Evolutionary conservation across 2,329 filamentous ascomycete species (phyloP), one percentile per base, ranked within the genome.

Genomic region (Aureobasidium pullulans): DNA sequence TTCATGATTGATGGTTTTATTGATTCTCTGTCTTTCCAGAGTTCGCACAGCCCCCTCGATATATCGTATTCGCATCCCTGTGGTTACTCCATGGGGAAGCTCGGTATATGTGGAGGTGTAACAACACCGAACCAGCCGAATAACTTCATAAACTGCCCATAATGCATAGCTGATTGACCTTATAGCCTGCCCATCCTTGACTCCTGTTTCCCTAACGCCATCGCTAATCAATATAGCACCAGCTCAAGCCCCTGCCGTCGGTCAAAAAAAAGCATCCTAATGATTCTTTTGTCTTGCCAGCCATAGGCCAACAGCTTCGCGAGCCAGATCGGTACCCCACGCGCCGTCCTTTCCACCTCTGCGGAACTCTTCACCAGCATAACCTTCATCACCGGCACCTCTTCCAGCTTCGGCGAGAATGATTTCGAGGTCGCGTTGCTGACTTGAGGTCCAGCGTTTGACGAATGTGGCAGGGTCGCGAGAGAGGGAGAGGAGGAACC

Each of bases 391-490:
- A 34, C 75, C 75, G 13, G 73, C 75, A 39, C 78, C 78, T 58
- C 85, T 81, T 54, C 84, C 82, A 1, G 86, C 85, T 73, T 96
- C 92, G 60, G 91, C 93, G 63, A 94, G 81, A 49, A 96, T 87
- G 6, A 94, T 85, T 69, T 96, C 91, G 37, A 96, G 78, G 71
- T 97, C 93, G 50, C 92, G 82, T 75, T 91, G 91, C 77, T 99
- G 94, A 15, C 88, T 93, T 68, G 86, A 90, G 56, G 96, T 80
- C 94, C 94, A 99, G 68, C 89, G 85, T 64, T 84, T 85, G 62
- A 96, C 81, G 68, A 97, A 97, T 11, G 82, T 84, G 15, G 89
- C 87, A 0, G 94, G 94, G 66, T 96, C 91, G 64, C 87, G 84
- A 61, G 85, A 84, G 64, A 97, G 79, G 5, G 85, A 84, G 6